phyloP scores from a whole-genome alignment of 2,329 filamentous ascomycete species.

The Hymenoscyphus fraxineus region DNA sequence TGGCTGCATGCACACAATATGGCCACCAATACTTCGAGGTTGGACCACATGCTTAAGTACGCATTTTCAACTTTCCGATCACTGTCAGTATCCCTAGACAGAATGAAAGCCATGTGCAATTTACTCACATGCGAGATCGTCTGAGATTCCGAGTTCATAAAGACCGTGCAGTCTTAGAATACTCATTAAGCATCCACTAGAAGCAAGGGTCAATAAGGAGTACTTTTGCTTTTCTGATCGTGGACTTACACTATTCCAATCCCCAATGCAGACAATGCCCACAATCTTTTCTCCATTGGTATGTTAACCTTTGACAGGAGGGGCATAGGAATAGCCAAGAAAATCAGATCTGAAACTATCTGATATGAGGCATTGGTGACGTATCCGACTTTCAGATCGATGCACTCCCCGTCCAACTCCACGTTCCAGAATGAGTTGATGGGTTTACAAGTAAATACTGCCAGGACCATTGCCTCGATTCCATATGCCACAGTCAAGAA shows the following conservation, averaged over 20 bases:
- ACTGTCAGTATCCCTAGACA: neutral
- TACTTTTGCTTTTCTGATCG: neutral
- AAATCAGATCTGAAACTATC: slow-evolving; percentile 23
- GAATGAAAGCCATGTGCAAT: neutral
- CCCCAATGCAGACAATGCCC: slow-evolving; percentile 23
- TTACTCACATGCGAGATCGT: slow-evolving; percentile 18
- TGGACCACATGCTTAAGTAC: slow-evolving; percentile 33
- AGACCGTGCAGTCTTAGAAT: slow-evolving; percentile 19
- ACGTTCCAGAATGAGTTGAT: slow-evolving; percentile 19
- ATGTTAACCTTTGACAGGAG: slow-evolving; percentile 18
- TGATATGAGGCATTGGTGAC: slow-evolving; percentile 23
- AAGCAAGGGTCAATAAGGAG: neutral
- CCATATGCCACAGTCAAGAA: slow-evolving; percentile 15
- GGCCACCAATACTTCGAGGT: slow-evolving; percentile 36
- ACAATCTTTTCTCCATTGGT: slow-evolving; percentile 21
- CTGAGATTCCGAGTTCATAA: slow-evolving; percentile 12
- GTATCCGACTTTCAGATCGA: slow-evolving; percentile 17
- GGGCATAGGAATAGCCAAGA: slow-evolving; percentile 23
- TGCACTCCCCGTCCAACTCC: slow-evolving; percentile 6
- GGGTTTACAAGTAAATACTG: slow-evolving; percentile 21
- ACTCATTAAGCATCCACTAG: slow-evolving; percentile 22
- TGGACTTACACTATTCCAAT: slow-evolving; percentile 26
- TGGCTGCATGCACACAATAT: slow-evolving; percentile 56
- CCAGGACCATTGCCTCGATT: slow-evolving; percentile 10
- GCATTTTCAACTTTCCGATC: neutral